Evolutionary conservation across 768 basidiomycete species (phyloP).

Genomic region (Pleurotus cornucopiae): DNA sequence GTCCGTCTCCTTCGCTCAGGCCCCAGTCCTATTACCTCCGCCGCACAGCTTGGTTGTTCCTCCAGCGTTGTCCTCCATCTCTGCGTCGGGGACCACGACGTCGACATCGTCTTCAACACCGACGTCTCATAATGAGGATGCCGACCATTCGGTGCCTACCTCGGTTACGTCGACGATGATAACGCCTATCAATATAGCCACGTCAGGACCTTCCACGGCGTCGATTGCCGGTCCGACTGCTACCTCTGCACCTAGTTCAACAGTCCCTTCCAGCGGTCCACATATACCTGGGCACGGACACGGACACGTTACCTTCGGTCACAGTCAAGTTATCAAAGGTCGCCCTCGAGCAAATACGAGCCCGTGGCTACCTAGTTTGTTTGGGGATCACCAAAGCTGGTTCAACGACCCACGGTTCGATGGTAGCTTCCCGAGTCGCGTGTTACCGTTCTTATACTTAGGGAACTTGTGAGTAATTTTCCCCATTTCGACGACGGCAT

Average conservation of each 20-base stretch:
- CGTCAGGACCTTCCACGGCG: not conserved
- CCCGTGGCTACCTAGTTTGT: constrained; percentile 56
- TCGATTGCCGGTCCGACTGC: not conserved
- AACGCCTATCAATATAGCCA: not conserved
- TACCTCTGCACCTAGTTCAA: not conserved
- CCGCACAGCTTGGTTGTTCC: not conserved
- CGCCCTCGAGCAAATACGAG: constrained; percentile 72
- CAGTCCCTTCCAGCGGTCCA: not conserved
- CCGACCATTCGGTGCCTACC: not conserved
- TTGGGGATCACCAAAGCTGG: constrained; percentile 84
- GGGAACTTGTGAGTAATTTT: constrained; percentile 77
- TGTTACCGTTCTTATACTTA: constrained; percentile 90
- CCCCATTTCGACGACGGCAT: constrained; percentile 4
- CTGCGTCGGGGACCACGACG: not conserved
- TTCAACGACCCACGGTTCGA: constrained; percentile 92
- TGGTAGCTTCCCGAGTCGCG: constrained; percentile 92
- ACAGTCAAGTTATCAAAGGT: constrained; percentile 26
- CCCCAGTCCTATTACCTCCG: constrained; percentile 12
- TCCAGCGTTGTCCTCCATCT: not conserved
- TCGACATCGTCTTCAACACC: not conserved
- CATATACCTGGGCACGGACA: not conserved
- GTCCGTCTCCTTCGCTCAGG: constrained; percentile 43
- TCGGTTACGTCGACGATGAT: not conserved
- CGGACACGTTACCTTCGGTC: not conserved
- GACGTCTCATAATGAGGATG: not conserved